Evolutionary conservation across 2,329 filamentous ascomycete species (phyloP).

Genomic region (Orbilia brochopaga): DNA sequence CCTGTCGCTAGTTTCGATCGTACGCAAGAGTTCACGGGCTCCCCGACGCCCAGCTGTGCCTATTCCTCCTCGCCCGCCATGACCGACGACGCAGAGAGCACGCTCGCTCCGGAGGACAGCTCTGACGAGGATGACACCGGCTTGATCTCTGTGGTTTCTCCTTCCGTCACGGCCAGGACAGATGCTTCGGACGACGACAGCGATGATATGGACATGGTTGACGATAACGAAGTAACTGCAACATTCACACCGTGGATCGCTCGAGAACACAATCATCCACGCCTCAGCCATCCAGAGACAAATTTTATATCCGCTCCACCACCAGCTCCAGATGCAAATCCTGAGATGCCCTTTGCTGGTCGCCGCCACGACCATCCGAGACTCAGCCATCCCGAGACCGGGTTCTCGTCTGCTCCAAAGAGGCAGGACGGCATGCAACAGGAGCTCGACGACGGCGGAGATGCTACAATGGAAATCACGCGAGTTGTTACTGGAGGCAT

Average conservation of each 20-base stretch:
- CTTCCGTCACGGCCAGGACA: constrained; percentile 42
- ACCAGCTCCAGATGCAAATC: constrained; percentile 37
- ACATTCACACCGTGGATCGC: constrained; percentile 49
- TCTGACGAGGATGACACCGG: constrained; percentile 49
- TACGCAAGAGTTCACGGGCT: constrained; percentile 41
- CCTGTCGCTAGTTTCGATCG: constrained; percentile 35
- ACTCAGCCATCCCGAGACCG: constrained; percentile 44
- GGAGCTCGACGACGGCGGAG: constrained; percentile 58
- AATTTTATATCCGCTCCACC: constrained; percentile 47
- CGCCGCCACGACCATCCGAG: constrained; percentile 45
- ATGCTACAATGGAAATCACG: constrained; percentile 64
- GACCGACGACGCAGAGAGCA: constrained; percentile 47
- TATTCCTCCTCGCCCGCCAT: constrained; percentile 47
- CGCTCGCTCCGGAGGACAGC: constrained; percentile 46
- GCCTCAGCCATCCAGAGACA: constrained; percentile 47
- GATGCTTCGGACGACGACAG: constrained; percentile 46
- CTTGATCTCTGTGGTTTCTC: constrained; percentile 52
- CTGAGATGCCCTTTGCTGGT: constrained; percentile 46
- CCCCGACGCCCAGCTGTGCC: constrained; percentile 46
- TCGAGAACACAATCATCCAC: constrained; percentile 44
- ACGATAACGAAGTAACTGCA: constrained; percentile 49
- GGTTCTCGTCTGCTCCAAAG: constrained; percentile 40
- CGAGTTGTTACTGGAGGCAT: constrained; percentile 64
- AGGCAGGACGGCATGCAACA: constrained; percentile 55
- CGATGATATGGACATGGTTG: constrained; percentile 46